Conservation (phyloP, 768 basidiomycete species). For the Tulasnella sp. region DNA sequence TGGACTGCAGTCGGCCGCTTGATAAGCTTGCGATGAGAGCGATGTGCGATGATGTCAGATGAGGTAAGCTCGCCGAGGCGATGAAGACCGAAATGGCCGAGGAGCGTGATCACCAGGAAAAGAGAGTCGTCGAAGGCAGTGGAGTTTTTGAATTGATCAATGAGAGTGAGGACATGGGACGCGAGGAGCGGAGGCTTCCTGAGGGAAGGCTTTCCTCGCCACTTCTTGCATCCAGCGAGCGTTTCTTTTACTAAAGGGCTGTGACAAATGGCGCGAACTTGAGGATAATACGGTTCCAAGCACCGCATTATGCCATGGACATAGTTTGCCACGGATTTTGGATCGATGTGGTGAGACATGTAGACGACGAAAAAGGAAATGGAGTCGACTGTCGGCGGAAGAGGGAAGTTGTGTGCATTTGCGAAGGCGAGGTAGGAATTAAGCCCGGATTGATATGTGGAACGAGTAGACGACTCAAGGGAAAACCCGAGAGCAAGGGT, state of each 20-base stretch:
- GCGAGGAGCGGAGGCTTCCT: neutral
- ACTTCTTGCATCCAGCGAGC: slow-evolving; percentile 31
- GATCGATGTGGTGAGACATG: slow-evolving; percentile 30
- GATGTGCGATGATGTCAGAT: slow-evolving; percentile 35
- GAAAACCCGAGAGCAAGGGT: slow-evolving; percentile 45
- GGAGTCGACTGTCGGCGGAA: slow-evolving; percentile 31
- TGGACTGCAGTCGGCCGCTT: slow-evolving; percentile 5
- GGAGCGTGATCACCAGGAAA: slow-evolving; percentile 41
- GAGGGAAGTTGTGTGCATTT: slow-evolving; percentile 29
- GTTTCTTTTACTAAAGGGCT: slow-evolving; percentile 18
- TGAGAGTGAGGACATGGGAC: neutral
- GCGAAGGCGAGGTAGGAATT: slow-evolving; percentile 35
- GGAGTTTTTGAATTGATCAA: neutral
- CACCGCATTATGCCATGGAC: slow-evolving; percentile 30
- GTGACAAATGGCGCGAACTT: neutral
- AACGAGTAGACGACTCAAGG: slow-evolving; percentile 40
- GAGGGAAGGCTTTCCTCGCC: neutral
- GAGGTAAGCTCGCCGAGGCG: slow-evolving; percentile 43
- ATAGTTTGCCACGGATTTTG: slow-evolving; percentile 29
- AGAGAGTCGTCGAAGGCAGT: slow-evolving; percentile 40
- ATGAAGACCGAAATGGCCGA: slow-evolving; percentile 41
- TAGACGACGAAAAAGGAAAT: slow-evolving; percentile 34
- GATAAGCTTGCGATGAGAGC: slow-evolving; percentile 31
- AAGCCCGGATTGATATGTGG: slow-evolving; percentile 40
- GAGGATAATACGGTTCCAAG: slow-evolving; percentile 26